Evolutionary conservation across 192 early-diverging fungal genomes (phyloP), one percentile per base, ranked within the genome.

Genomic region (Backusella australiensis): DNA sequence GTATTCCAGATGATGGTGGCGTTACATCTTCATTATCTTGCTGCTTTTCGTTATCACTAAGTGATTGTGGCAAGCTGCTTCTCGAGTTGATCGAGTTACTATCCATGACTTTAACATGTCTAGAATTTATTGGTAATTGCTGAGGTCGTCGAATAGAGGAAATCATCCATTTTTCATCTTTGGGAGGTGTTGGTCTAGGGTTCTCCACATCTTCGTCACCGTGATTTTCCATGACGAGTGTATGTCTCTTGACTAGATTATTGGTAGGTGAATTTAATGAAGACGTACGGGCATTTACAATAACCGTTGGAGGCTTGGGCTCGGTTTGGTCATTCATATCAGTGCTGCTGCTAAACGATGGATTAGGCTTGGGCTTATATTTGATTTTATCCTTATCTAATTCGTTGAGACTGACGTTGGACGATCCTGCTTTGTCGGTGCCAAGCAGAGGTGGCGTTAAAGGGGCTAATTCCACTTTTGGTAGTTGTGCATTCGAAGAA

Each of bases 161-260:
- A 34, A 81, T 81, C 5, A 81, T 63, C 80, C 80, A 81, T 67
- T 81, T 81, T 42, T 81, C 80, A 34, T 77, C 76, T 35, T 71
- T 74, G 34, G 80, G 80, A 15, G 76, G 76, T 1, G 76, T 23
- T 49, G 46, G 46, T 26, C 72, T 66, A 34, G 77, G 71, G 23
- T 29, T 29, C 0, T 34, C 34, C 11, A 53, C 38, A 39, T 76
- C 71, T 17, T 76, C 70, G 9, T 76, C 79, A 15, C 35, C 42
- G 29, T 75, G 42, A 35, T 72, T 75, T 15, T 76, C 44, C 4
- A 36, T 39, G 19, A 67, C 41, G 6, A 63, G 26, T 0, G 56
- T 63, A 63, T 63, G 56, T 63, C 56, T 23, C 26, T 63, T 63
- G 9, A 6, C 6, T n/a, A 6, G 19, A 6, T 49, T 63, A 23